Base-by-base conservation (phyloP, 805 yeast species). In the Cyberlindnera euphorbiae region DNA sequence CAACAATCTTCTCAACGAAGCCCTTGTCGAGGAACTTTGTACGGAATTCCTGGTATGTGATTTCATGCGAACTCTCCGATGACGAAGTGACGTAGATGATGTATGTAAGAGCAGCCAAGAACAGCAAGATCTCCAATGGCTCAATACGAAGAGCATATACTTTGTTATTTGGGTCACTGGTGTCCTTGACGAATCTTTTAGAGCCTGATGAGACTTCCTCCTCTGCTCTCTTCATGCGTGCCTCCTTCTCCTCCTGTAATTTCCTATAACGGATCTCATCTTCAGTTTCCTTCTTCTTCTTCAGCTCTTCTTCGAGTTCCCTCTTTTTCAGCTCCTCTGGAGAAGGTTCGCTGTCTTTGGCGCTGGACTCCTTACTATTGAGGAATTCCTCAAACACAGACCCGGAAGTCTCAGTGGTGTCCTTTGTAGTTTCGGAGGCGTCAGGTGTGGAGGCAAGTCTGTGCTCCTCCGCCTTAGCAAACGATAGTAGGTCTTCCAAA, bases 11-110 rank as follows among this genome's bases (percentile, higher is more conserved):
- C 31, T 77, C 70, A 11, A 93, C 99, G 28, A 77, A 69, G 5
- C 88, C 88, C 50, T 79, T 83, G 44, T 82, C 84, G 42, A 93
- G 67, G 52, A 79, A 80, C 31, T 79, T 69, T 5, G 79, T 67
- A 28, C 86, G 73, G 64, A 93, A 90, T 54, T 90, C 95, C 64
- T 93, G 97, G 82, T 88, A 93, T 3, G 96, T 79, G 41, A 90
- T 68, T 53, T 85, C 88, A 36, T 62, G 60, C 6, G 57, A 50
- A n/a, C 58, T 58, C 24, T 56, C 64, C 15, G 52, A 40, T 8
- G 51, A 49, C 17, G 60, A 49, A 4, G 45, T 30, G 14, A 61
- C 49, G 26, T 56, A 43, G 33, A 56, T 57, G 25, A 64, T 33
- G 26, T 60, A 61, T 1, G 64, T 45, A 8, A 61, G 41, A 2